Base-by-base conservation (phyloP, 2,329 filamentous ascomycete genomes). In the Diaporthe nobilis region DNA sequence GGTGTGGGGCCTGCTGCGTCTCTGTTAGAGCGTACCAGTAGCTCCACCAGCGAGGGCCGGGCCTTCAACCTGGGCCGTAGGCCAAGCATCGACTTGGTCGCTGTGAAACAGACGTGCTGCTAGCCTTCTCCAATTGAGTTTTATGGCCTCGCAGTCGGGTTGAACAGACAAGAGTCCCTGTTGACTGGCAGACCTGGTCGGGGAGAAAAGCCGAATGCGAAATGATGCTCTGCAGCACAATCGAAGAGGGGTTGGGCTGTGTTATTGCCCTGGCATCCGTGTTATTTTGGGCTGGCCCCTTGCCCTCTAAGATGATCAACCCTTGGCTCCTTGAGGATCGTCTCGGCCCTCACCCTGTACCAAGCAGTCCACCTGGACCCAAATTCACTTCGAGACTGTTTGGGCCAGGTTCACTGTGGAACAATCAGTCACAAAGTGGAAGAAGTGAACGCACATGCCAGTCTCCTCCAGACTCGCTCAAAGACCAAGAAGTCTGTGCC, bases 41-140 rank as follows among this genome's bases (percentile, higher is more conserved):
- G 84, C 77, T 90, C 88, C 82, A 90, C 85, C 79, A 90, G 82
- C 77, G 88, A 90, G 79, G 86, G 88, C 83, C 88, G 86, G 80
- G 87, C 86, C 87, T 85, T 87, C 78, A 90, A 83, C 77, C 84
- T 85, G 72, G 87, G 87, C 75, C 84, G 85, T 75, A 90, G 84
- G 83, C 88, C 88, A 80, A 88, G 83, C 77, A 90, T 90, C 79
- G 85, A 86, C 80, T 39, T 61, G 51, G 37, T 31, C 22, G 58
- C 70, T 57, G 53, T 71, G 71, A 65, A 71, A 71, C 58, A 34
- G 47, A 61, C 34, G 25, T n/a, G 53, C 68, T 71, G 51, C 39
- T 37, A 17, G 57, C 31, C 57, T 51, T n/a, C 39, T 55, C 44
- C 58, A 63, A 42, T 47, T 60, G 68, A 71, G 25, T 47, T 49